phyloP scores from a whole-genome alignment of 805 yeast genomes.

The Saturnispora hagleri region DNA sequence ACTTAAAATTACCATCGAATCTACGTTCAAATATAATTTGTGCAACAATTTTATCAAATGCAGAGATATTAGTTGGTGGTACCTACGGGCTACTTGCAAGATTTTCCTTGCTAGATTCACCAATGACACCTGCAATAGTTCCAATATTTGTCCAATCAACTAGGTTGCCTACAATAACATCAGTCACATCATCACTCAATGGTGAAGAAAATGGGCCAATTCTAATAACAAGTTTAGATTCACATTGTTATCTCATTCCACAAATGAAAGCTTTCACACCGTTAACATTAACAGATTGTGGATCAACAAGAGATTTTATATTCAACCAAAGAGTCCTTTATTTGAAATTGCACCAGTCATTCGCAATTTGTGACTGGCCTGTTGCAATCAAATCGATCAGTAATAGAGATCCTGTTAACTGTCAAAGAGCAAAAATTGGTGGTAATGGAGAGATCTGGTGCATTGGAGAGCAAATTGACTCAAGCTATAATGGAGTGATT shows the following conservation, averaged over 20 bases:
- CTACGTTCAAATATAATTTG: slow-evolving; percentile 11
- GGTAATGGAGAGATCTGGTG: slow-evolving; percentile 12
- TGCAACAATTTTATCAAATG: slow-evolving; percentile 24
- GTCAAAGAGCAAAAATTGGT: slow-evolving; percentile 7
- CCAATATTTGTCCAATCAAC: slow-evolving; percentile 21
- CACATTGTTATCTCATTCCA: background rate
- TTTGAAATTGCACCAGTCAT: background rate
- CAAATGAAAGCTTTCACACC: background rate
- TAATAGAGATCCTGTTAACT: slow-evolving; percentile 3
- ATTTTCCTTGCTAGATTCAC: slow-evolving; percentile 16
- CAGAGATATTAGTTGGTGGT: slow-evolving; percentile 20
- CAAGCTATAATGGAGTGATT: slow-evolving; percentile 4
- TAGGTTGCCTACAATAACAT: slow-evolving; percentile 17
- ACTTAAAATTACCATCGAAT: slow-evolving; percentile 14
- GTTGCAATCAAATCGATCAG: slow-evolving; percentile 2
- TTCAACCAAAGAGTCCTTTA: background rate
- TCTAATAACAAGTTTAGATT: slow-evolving; percentile 6
- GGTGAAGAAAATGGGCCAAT: slow-evolving; percentile 13
- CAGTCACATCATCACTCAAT: slow-evolving; percentile 10
- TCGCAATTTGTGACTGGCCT: slow-evolving; percentile 9
- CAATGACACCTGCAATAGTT: background rate
- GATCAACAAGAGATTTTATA: slow-evolving; percentile 15
- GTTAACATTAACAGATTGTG: slow-evolving; percentile 5
- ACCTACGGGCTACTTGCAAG: slow-evolving; percentile 24
- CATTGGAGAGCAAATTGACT: slow-evolving; percentile 2